phyloP scores from a whole-genome alignment of 2,329 filamentous ascomycete genomes.

The Scolecobasidium constrictum region DNA sequence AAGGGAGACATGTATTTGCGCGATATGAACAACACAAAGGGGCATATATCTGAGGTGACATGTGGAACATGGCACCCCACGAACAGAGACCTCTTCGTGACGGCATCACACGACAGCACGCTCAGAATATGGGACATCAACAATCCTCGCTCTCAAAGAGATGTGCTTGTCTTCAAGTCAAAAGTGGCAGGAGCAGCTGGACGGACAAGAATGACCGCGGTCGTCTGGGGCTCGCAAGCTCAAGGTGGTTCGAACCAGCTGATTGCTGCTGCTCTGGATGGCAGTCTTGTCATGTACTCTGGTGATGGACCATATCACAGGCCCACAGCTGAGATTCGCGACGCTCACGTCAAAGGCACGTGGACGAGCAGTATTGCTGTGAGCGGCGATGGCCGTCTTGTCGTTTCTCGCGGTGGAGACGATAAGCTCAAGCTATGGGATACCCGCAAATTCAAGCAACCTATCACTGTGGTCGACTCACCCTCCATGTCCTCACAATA shows the following conservation, averaged over 20 bases:
- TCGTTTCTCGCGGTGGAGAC: slow-evolving; percentile 85
- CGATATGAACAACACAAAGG: slow-evolving; percentile 96
- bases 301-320: slow-evolving; percentile 78
- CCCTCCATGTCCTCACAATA: slow-evolving; percentile 75
- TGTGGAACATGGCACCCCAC: slow-evolving; percentile 85
- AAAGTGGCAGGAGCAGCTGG: slow-evolving; percentile 79
- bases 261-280: slow-evolving; percentile 75
- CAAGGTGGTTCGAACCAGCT: slow-evolving; percentile 73
- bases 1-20: slow-evolving; percentile 98
- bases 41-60: slow-evolving; percentile 85
- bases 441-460: slow-evolving; percentile 85
- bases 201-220: slow-evolving; percentile 84
- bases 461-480: slow-evolving; percentile 70
- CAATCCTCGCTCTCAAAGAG: slow-evolving; percentile 77
- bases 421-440: slow-evolving; percentile 95
- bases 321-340: slow-evolving; percentile 70
- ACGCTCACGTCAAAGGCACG: slow-evolving; percentile 71
- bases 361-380: slow-evolving; percentile 92
- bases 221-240: slow-evolving; percentile 69
- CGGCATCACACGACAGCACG: slow-evolving; percentile 89
- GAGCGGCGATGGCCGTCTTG: slow-evolving; percentile 78
- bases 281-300: slow-evolving; percentile 82
- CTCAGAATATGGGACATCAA: slow-evolving; percentile 96
- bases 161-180: slow-evolving; percentile 93
- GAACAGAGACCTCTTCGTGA: slow-evolving; percentile 75